Evolutionary conservation across 345 rosid species (phyloP).

Genomic region (Salix dunnii): DNA sequence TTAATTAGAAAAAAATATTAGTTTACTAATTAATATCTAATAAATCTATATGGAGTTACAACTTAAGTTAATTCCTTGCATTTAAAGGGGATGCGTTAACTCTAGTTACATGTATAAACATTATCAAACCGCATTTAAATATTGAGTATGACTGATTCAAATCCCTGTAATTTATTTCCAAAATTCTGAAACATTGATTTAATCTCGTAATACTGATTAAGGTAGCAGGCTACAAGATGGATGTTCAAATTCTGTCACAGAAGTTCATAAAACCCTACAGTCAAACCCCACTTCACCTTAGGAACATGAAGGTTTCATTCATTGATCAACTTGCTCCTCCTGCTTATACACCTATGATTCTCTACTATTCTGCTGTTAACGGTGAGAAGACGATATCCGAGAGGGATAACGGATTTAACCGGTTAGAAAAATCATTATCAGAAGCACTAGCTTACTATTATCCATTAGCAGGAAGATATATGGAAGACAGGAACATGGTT

Average conservation of each 20-base stretch:
- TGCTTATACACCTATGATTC: constrained; percentile 25
- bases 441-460: constrained; percentile 19
- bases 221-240: constrained; percentile 4
- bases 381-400: background rate
- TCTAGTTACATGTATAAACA: too few species aligned
- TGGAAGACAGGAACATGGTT: constrained; percentile 9
- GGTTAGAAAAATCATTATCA: constrained; percentile 20
- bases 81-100: too few species aligned
- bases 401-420: background rate
- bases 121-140: too few species aligned
- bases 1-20: too few species aligned
- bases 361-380: constrained; percentile 15
- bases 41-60: background rate
- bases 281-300: constrained; percentile 14
- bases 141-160: too few species aligned
- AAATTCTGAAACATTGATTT: background rate
- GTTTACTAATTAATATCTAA: too few species aligned
- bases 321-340: constrained; percentile 27
- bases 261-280: constrained; percentile 22
- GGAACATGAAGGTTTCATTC: constrained; percentile 15
- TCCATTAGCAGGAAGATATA: constrained; percentile 32
- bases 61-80: background rate
- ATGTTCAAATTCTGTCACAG: constrained; percentile 21
- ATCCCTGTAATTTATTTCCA: background rate
- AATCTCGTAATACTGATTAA: background rate